Conservation (phyloP, 371 early-diverging fungal species). For the Coemansia sp. region DNA sequence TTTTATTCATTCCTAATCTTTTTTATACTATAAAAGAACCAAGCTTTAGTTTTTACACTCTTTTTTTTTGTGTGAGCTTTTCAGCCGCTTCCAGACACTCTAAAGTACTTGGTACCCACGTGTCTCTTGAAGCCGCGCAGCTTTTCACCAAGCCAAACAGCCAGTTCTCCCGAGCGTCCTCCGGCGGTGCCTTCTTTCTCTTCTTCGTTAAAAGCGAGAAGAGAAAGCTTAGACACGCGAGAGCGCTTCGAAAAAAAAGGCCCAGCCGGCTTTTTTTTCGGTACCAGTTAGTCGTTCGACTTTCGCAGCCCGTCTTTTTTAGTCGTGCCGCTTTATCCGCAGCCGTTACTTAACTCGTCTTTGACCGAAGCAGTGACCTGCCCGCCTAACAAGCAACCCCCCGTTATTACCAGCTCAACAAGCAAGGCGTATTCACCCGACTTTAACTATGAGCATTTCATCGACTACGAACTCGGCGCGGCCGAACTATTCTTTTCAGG, state of each 20-base stretch:
- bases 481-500: constrained; percentile 43
- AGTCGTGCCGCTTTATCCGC: constrained; percentile 1
- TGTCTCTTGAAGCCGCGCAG: background rate
- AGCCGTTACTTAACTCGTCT: constrained; percentile 7
- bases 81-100: background rate
- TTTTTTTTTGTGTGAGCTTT: background rate
- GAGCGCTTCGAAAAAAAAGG: background rate
- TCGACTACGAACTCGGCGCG: background rate
- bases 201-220: constrained; percentile 1
- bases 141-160: background rate
- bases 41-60: background rate
- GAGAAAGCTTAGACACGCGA: constrained; percentile 1
- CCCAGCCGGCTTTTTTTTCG: too few species aligned
- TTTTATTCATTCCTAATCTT: constrained; percentile 6
- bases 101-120: too few species aligned
- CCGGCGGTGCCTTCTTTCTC: background rate
- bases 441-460: constrained; percentile 8
- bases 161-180: background rate
- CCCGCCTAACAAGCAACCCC: constrained; percentile 3
- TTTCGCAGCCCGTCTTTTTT: background rate
- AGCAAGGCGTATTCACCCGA: background rate
- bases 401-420: constrained; percentile 1
- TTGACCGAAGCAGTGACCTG: constrained; percentile 7
- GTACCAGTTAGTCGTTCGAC: too few species aligned
- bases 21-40: background rate